Evolutionary conservation across 2,329 filamentous ascomycete genomes (phyloP).

Genomic region (Juglanconis oblonga): DNA sequence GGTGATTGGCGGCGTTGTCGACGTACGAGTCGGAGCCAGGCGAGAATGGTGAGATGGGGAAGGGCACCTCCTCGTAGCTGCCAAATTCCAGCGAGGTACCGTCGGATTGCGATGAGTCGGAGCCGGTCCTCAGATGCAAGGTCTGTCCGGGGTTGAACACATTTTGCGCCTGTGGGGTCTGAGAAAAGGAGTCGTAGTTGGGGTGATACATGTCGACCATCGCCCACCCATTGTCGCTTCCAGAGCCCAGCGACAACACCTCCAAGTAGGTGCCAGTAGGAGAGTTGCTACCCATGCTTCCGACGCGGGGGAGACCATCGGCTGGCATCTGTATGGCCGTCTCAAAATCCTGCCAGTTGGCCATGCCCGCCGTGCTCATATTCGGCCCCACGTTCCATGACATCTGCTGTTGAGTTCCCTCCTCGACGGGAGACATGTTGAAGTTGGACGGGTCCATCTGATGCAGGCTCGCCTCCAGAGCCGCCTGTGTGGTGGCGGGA

Average conservation of each 20-base stretch:
- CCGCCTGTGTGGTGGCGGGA: conserved; percentile 60
- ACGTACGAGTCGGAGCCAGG: conserved; percentile 74
- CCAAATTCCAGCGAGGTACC: conserved; percentile 64
- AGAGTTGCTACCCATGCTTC: conserved; percentile 58
- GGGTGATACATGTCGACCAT: conserved; percentile 73
- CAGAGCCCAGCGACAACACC: conserved; percentile 75
- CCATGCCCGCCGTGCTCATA: conserved; percentile 63
- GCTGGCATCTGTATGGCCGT: conserved; percentile 49
- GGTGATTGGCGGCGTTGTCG: conserved; percentile 56
- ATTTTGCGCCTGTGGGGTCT: conserved; percentile 51
- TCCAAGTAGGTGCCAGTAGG: conserved; percentile 80
- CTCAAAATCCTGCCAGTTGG: conserved; percentile 79
- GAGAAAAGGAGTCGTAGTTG: conserved; percentile 65
- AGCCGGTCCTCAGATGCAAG: conserved; percentile 81
- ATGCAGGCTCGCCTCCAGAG: conserved; percentile 57
- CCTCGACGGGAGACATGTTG: conserved; percentile 55
- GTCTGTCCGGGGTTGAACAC: conserved; percentile 94
- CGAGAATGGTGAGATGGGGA: conserved; percentile 77
- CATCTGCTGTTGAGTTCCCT: conserved; percentile 38
- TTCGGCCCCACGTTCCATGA: conserved; percentile 32
- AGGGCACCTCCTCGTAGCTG: conserved; percentile 78
- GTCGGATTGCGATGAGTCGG: conserved; percentile 78
- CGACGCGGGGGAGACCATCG: conserved; percentile 41
- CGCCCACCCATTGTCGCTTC: conserved; percentile 85
- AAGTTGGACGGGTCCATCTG: conserved; percentile 59